These are phyloP conservation scores for Xylariaceae sp. DNA, from an alignment of 2,329 filamentous ascomycete genomes.

Conservation along the genomic window DNA sequence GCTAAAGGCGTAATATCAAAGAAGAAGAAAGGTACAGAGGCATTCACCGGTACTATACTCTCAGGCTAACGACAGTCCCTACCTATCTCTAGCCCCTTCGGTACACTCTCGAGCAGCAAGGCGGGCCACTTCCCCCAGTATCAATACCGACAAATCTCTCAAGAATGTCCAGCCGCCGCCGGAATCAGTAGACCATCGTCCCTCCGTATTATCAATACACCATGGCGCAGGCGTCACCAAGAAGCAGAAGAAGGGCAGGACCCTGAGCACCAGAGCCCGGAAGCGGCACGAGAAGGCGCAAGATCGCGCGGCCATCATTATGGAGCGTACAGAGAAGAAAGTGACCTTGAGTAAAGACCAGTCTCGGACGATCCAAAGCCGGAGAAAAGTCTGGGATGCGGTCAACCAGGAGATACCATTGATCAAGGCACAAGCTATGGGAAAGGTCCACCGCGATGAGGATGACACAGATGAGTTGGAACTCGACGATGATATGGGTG, in stretches of 20 bases:
- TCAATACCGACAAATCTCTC: slow-evolving; percentile 75
- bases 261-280: slow-evolving; percentile 62
- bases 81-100: slow-evolving; percentile 59
- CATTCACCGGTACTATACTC: not conserved
- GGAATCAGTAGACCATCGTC: slow-evolving; percentile 57
- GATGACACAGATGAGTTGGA: slow-evolving; percentile 28
- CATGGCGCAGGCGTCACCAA: slow-evolving; percentile 71
- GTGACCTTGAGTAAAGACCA: slow-evolving; percentile 61
- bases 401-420: slow-evolving; percentile 54
- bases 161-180: slow-evolving; percentile 63
- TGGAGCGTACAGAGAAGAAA: slow-evolving; percentile 65
- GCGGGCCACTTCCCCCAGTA: slow-evolving; percentile 72
- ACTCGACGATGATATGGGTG: slow-evolving; percentile 35
- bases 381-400: slow-evolving; percentile 64
- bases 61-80: slow-evolving; percentile 1
- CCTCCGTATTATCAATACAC: slow-evolving; percentile 73
- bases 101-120: slow-evolving; percentile 77
- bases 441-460: slow-evolving; percentile 24
- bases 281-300: slow-evolving; percentile 63
- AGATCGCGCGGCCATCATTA: slow-evolving; percentile 65
- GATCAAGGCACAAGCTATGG: slow-evolving; percentile 20
- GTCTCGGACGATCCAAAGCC: slow-evolving; percentile 53
- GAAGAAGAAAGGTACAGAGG: slow-evolving; percentile 39
- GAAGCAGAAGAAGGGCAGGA: slow-evolving; percentile 65
- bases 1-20: slow-evolving; percentile 45